These are phyloP conservation scores for Colletotrichum gloeosporioides DNA, from an alignment of 2,329 filamentous ascomycete genomes.

Conservation along the genomic window DNA sequence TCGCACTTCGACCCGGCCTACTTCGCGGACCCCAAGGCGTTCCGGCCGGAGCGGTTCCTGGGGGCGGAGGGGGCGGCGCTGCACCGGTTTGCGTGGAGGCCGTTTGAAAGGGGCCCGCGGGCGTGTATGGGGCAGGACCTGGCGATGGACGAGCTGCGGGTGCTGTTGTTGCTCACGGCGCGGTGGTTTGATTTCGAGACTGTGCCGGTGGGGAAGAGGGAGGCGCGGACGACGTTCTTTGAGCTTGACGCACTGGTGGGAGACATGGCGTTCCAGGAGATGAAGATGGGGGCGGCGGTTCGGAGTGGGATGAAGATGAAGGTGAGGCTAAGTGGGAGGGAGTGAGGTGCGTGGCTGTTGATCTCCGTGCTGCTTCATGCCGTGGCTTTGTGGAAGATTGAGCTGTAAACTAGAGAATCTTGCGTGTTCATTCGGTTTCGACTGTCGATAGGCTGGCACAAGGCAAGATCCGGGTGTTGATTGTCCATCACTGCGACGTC, in stretches of 20 bases:
- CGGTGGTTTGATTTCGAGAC: conserved; percentile 29
- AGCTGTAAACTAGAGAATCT: not conserved
- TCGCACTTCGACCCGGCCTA: conserved; percentile 35
- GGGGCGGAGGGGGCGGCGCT: conserved; percentile 14
- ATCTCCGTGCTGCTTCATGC: not conserved
- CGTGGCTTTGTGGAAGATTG: not conserved
- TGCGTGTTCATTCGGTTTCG: not conserved
- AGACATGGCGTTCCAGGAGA: conserved; percentile 22
- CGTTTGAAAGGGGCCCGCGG: conserved; percentile 40
- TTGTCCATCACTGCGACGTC: not conserved
- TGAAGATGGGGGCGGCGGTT: conserved; percentile 16
- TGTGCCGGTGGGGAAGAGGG: not conserved
- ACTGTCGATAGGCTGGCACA: not conserved
- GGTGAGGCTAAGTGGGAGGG: not conserved
- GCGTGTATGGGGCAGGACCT: conserved; percentile 39
- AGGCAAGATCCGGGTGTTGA: not conserved
- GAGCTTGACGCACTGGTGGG: conserved; percentile 27
- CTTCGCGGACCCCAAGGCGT: conserved; percentile 41
- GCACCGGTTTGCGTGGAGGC: conserved; percentile 16
- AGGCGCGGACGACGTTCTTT: conserved; percentile 16
- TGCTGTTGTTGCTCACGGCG: conserved; percentile 24
- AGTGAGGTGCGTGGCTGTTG: not conserved
- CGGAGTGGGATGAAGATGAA: not conserved
- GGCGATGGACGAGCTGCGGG: conserved; percentile 33
- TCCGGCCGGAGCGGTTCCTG: conserved; percentile 47